phyloP scores from a whole-genome alignment of 768 basidiomycete species.

The Lentinula lateritia region DNA sequence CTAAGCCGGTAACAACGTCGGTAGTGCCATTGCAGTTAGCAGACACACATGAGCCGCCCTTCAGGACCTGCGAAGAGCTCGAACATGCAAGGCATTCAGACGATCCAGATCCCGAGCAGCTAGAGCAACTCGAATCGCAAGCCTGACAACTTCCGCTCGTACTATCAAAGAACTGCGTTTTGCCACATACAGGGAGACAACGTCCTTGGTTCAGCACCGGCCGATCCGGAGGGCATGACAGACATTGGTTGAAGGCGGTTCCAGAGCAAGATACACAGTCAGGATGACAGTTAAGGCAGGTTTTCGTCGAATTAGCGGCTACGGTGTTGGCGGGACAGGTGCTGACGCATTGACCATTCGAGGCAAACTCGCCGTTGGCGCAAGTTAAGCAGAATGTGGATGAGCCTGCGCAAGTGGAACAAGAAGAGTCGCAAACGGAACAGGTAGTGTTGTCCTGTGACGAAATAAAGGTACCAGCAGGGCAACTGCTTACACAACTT shows the following conservation, averaged over 20 bases:
- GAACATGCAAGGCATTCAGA: constrained; percentile 73
- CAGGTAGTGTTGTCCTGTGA: constrained; percentile 73
- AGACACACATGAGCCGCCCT: constrained; percentile 56
- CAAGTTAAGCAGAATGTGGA: constrained; percentile 74
- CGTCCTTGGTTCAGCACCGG: constrained; percentile 74
- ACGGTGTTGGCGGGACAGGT: constrained; percentile 74
- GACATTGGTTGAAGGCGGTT: constrained; percentile 73
- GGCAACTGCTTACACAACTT: constrained; percentile 65
- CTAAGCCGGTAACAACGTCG: constrained; percentile 62
- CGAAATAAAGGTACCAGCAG: constrained; percentile 66
- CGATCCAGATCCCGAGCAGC: constrained; percentile 66
- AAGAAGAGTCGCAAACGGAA: constrained; percentile 71
- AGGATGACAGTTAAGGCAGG: constrained; percentile 69
- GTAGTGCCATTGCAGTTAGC: constrained; percentile 55
- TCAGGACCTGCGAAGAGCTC: constrained; percentile 54
- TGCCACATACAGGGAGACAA: constrained; percentile 73
- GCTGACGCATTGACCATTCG: constrained; percentile 66
- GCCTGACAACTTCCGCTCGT: constrained; percentile 58
- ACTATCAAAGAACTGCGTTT: constrained; percentile 67
- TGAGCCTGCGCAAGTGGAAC: constrained; percentile 64
- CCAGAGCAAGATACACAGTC: constrained; percentile 85
- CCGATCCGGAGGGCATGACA: constrained; percentile 57
- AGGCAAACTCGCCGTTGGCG: constrained; percentile 57
- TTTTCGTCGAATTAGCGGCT: constrained; percentile 27
- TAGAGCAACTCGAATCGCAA: constrained; percentile 75